These are phyloP conservation scores for Lachnellula occidentalis DNA, from an alignment of 2,329 filamentous ascomycete genomes.

Conservation along the genomic window DNA sequence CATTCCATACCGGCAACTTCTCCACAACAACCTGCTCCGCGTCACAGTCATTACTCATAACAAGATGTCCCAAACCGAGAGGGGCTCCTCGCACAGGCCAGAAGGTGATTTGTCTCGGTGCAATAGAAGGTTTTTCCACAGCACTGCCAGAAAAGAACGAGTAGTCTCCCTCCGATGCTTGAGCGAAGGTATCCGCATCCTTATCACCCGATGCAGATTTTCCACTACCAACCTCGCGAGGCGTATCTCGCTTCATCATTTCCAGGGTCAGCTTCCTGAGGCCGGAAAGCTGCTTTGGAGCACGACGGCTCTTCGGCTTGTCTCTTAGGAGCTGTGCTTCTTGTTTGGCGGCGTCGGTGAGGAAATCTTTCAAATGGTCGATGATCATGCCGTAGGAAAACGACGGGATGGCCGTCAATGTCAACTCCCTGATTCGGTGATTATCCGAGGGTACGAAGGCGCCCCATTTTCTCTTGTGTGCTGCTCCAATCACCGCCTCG, in stretches of 20 bases:
- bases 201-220: slow-evolving; percentile 21
- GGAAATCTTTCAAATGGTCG: slow-evolving; percentile 41
- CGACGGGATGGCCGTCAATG: slow-evolving; percentile 49
- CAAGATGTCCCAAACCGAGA: not conserved
- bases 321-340: slow-evolving; percentile 32
- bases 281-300: slow-evolving; percentile 42
- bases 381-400: slow-evolving; percentile 47
- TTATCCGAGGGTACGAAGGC: slow-evolving; percentile 51
- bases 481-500: slow-evolving; percentile 32
- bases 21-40: not conserved
- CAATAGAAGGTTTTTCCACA: not conserved
- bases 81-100: not conserved
- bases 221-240: not conserved
- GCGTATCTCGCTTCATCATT: slow-evolving; percentile 32
- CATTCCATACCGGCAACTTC: slow-evolving; percentile 4
- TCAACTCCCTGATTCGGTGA: slow-evolving; percentile 47
- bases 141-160: slow-evolving; percentile 20
- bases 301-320: slow-evolving; percentile 29
- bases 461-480: slow-evolving; percentile 41
- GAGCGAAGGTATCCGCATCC: slow-evolving; percentile 23
- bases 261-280: slow-evolving; percentile 51
- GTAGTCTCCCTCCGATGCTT: slow-evolving; percentile 19
- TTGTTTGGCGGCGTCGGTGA: slow-evolving; percentile 43
- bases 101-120: not conserved
- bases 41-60: not conserved